Conservation (phyloP, 164 flowering plant genomes). For the Aristolochia californica region DNA sequence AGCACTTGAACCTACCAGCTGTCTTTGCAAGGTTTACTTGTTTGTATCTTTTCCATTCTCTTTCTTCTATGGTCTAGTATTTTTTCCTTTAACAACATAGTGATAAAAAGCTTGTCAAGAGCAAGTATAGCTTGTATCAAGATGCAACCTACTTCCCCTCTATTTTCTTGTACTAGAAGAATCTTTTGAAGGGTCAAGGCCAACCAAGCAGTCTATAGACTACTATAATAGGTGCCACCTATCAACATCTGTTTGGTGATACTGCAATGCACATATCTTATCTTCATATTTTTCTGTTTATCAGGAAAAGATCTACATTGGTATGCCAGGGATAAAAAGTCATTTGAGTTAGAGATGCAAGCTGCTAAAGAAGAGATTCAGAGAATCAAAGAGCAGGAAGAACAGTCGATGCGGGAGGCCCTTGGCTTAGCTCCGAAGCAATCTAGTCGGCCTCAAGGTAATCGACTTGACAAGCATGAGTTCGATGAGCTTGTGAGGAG, state of each 20-base stretch:
- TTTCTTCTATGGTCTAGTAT: too few species aligned
- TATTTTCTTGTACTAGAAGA: too few species aligned
- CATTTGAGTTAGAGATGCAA: constrained; percentile 32
- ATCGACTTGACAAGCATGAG: constrained; percentile 91
- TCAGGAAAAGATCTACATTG: constrained; percentile 90
- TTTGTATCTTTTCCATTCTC: too few species aligned
- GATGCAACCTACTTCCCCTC: too few species aligned
- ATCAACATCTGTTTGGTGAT: not conserved
- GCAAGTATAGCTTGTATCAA: too few species aligned
- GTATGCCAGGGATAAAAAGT: constrained; percentile 67
- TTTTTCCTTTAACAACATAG: too few species aligned
- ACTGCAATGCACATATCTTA: not conserved
- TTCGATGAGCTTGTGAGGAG: constrained; percentile 79
- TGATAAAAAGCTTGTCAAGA: too few species aligned
- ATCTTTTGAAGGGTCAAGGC: too few species aligned
- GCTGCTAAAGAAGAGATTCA: constrained; percentile 74
- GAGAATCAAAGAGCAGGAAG: constrained; percentile 88
- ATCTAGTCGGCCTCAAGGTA: constrained; percentile 51
- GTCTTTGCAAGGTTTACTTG: too few species aligned
- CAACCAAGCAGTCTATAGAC: too few species aligned
- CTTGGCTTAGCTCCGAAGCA: constrained; percentile 97
- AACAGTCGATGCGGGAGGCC: constrained; percentile 94
- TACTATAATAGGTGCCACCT: too few species aligned
- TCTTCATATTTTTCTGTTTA: not conserved
- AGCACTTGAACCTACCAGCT: too few species aligned